Evolutionary conservation across 257 asterid genomes (phyloP), one percentile per base, ranked within the genome.

Genomic region (Nicotiana obtusifolia): DNA sequence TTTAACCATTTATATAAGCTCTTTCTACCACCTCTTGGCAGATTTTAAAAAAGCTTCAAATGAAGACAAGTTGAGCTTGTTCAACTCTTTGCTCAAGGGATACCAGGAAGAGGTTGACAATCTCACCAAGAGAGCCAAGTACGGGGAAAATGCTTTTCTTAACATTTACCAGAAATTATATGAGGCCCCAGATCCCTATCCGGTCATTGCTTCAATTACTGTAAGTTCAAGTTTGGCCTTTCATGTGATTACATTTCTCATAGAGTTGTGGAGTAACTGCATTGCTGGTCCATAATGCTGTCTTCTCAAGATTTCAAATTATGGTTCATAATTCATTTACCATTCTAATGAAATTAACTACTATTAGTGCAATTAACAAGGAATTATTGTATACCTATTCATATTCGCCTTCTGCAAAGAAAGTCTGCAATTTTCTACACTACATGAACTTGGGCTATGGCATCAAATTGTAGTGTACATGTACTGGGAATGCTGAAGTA

Each of bases 41-140:
- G 99, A 93, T 82, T 96, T 96, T 88, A 96, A 96, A 92, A 96
- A 92, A 93, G 97, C 99, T 83, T 78, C 98, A 81, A 86, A 64
- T 85, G 99, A 96, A 82, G 99, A 96, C 66, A 96, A 96, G 89
- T 83, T 91, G 90, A 87, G 82, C 44, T 57, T 94, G 87, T 94
- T 96, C 87, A 94, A 88, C 84, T 90, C 95, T 44, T 90, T 96
- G 75, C 97, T 96, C n/a, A 96, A 92, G 95, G 97, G 97, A 81
- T 94, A 91, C 87, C 98, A 96, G 89, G 99, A 96, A 89, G 99
- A 96, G 91, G 98, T 96, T 81, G 99, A 96, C 90, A 96, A 94
- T 69, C 97, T 96, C 81, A 96, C 98, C 83, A 96, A 96, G 88
- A 89, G 99, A 87, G 98, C 98, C 0, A 94, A 94, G 80, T 96